These are phyloP conservation scores for Botrytis byssoidea DNA, from an alignment of 2,329 filamentous ascomycete genomes.

Conservation along the genomic window DNA sequence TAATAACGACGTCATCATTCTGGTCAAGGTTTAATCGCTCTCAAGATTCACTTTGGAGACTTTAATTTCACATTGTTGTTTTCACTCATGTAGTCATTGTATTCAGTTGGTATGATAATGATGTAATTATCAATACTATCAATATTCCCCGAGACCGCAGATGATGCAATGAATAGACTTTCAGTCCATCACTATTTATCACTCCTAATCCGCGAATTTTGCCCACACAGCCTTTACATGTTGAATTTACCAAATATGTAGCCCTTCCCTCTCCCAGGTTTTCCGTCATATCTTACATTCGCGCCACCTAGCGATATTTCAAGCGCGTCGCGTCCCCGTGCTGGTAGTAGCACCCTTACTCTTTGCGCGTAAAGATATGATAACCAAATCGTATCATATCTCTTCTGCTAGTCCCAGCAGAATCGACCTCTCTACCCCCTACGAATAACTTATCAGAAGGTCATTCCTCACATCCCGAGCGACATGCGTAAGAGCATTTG, in stretches of 20 bases:
- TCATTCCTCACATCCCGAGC: background rate
- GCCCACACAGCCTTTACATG: background rate
- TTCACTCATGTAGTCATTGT: background rate
- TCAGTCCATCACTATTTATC: background rate
- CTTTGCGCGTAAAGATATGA: background rate
- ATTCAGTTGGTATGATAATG: background rate
- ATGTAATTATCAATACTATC: background rate
- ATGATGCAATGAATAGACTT: background rate
- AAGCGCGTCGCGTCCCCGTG: background rate
- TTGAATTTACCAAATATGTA: background rate
- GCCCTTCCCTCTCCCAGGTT: background rate
- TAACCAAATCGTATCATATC: accelerated
- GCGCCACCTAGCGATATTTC: background rate
- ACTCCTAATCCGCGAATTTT: background rate
- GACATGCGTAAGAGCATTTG: background rate
- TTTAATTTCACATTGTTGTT: background rate
- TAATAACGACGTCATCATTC: too few species aligned
- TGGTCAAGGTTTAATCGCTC: too few species aligned
- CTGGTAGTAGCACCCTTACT: background rate
- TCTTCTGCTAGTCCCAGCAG: background rate
- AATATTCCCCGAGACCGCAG: background rate
- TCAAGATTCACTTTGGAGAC: background rate
- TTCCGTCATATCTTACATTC: background rate
- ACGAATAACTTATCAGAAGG: accelerated
- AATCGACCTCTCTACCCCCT: too few species aligned